A percentile compares a stretch with the other conserved stretches of the same genome.
These are phyloP conservation scores for Cadophora luteo-olivacea DNA, from an alignment of 2,329 filamentous ascomycete species.

Conservation along the genomic window DNA sequence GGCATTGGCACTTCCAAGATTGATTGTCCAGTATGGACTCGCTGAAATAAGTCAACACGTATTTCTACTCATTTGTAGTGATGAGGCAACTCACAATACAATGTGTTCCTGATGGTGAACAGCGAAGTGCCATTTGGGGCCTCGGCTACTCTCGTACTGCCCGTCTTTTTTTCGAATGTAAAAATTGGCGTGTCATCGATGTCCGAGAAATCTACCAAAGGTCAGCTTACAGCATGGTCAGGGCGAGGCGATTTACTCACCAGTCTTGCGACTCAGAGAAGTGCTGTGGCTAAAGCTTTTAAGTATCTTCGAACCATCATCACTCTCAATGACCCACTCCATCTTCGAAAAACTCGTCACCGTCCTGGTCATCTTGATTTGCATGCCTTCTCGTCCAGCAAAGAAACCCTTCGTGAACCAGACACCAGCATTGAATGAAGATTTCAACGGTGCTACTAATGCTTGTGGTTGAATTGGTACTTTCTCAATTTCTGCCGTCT, in stretches of 20 bases:
- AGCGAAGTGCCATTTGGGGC: constrained; percentile 17
- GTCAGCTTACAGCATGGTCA: background rate
- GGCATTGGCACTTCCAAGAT: constrained; percentile 5
- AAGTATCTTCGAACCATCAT: constrained; percentile 11
- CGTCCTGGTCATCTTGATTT: constrained; percentile 28
- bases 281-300: constrained; percentile 23
- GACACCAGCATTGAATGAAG: background rate
- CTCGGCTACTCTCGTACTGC: constrained; percentile 29
- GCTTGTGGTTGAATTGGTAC: background rate
- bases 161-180: constrained; percentile 28
- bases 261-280: constrained; percentile 26
- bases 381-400: constrained; percentile 21
- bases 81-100: constrained; percentile 18
- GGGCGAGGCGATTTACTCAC: constrained; percentile 3
- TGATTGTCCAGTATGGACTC: constrained; percentile 28
- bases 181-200: constrained; percentile 26
- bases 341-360: constrained; percentile 24
- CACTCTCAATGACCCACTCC: constrained; percentile 28
- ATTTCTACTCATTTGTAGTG: background rate
- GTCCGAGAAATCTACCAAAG: constrained; percentile 20
- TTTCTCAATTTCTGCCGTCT: constrained; percentile 6
- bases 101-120: constrained; percentile 26
- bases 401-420: constrained; percentile 26
- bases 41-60: background rate
- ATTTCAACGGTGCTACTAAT: background rate